Evolutionary conservation across 2,329 filamentous ascomycete genomes (phyloP), one percentile per base, ranked within the genome.

Genomic region (Fusarium goolgardi): DNA sequence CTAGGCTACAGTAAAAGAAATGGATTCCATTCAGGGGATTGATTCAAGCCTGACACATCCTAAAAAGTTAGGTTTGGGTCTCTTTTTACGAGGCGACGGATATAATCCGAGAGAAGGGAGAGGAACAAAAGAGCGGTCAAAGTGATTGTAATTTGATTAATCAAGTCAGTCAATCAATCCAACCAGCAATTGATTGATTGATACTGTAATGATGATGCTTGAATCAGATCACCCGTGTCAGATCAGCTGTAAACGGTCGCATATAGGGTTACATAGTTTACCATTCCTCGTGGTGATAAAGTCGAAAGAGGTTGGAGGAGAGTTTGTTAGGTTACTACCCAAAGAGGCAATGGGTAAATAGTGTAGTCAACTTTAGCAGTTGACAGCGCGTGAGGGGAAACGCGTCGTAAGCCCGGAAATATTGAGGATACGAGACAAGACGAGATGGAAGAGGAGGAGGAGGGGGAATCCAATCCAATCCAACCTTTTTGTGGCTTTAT

Each of bases 271-370:
- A 35, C 52, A 62, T 63, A n/a, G 8, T 23, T 15, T 20, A 13
- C 29, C 63, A 64, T 67, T 67, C 64, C 58, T 63, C 35, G 23
- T 25, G 43, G 31, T 52, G 53, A 31, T 44, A 18, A 32, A 39
- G 47, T 55, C 27, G 46, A 39, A 23, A 37, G 55, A 59, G 54
- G 43, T 53, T 40, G 34, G 31, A 44, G 20, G 23, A 44, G 34
- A 53, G 55, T 46, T 62, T 64, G 54, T 67, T 64, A 43, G 37
- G 29, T 32, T 35, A n/a, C 67, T 64, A 20, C 65, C 64, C 15
- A 55, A 67, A 67, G 32, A 47, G 65, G 65, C 5, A 67, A 67
- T 68, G 50, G 44, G 64, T 67, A 67, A 67, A 67, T 64, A 67
- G 37, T 64, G 52, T 25, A 62, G 32, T 45, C 27, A 35, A 34